Conservation (phyloP, 352 stramenopile genomes). For the Globisporangium heterothallicum region DNA sequence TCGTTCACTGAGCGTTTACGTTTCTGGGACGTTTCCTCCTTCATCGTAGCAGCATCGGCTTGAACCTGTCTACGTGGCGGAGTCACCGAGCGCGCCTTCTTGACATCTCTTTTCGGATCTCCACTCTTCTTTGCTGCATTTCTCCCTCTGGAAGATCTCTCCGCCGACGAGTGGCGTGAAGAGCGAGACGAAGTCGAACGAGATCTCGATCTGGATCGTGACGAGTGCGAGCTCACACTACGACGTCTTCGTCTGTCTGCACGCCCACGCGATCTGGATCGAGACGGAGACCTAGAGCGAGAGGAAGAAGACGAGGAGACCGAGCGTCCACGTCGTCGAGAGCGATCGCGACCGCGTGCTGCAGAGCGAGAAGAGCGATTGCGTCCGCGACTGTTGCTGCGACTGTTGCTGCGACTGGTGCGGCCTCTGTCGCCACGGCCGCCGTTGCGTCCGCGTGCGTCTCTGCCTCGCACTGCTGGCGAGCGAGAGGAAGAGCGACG, state of each 20-base stretch:
- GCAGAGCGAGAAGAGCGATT: neutral
- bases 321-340: neutral
- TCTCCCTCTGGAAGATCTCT: conserved; percentile 8
- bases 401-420: conserved; percentile 8
- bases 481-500: conserved; percentile 3
- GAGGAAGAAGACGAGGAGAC: neutral
- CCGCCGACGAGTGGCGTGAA: conserved; percentile 4
- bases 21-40: conserved; percentile 1
- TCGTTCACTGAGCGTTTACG: conserved; percentile 11
- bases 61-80: conserved; percentile 4
- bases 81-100: conserved; percentile 3
- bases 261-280: neutral
- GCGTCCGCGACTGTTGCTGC: conserved; percentile 3
- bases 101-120: neutral
- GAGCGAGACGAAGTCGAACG: conserved; percentile 17
- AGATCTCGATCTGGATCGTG: conserved; percentile 10
- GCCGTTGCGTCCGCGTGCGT: neutral
- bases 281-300: neutral
- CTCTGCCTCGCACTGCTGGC: neutral
- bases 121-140: neutral
- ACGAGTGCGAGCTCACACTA: conserved; percentile 1
- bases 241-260: neutral
- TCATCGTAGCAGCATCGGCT: neutral
- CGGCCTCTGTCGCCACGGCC: conserved; percentile 8
- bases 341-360: neutral